Percentiles rank a stretch among this genome's conserved stretches.
Evolutionary conservation across 2,329 filamentous ascomycete genomes (phyloP).

Genomic region (Aspergillus neotritici): DNA sequence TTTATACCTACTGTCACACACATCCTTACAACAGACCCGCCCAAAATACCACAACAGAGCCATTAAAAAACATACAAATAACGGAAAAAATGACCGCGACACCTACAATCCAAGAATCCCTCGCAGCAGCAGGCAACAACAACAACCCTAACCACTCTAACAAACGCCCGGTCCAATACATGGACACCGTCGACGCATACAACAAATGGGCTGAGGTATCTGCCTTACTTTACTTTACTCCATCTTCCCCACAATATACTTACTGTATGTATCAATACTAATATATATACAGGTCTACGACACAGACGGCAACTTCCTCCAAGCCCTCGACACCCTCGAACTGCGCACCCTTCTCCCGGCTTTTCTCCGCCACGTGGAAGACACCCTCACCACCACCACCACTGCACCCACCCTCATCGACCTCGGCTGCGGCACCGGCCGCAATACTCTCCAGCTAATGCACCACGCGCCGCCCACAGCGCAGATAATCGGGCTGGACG

Average conservation of each 20-base stretch:
- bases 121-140: constrained; percentile 5
- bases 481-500: constrained; percentile 51
- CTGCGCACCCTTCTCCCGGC: constrained; percentile 48
- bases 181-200: constrained; percentile 34
- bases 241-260: neutral
- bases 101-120: constrained; percentile 17
- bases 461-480: constrained; percentile 16
- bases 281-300: constrained; percentile 49
- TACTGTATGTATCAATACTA: neutral
- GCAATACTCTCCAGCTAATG: constrained; percentile 54
- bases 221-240: neutral
- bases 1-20: too few species aligned
- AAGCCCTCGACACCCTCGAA: constrained; percentile 57
- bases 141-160: too few species aligned
- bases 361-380: constrained; percentile 36
- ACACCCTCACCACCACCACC: constrained; percentile 5
- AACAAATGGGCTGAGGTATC: constrained; percentile 36
- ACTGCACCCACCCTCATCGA: constrained; percentile 48
- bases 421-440: constrained; percentile 60
- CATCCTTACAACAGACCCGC: too few species aligned
- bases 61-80: neutral
- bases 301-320: constrained; percentile 61
- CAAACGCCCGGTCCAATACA: constrained; percentile 20
- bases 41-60: neutral
- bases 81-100: constrained; percentile 9